Evolutionary conservation across 345 rosid species (phyloP).

Genomic region (Noccaea bulbosa): DNA sequence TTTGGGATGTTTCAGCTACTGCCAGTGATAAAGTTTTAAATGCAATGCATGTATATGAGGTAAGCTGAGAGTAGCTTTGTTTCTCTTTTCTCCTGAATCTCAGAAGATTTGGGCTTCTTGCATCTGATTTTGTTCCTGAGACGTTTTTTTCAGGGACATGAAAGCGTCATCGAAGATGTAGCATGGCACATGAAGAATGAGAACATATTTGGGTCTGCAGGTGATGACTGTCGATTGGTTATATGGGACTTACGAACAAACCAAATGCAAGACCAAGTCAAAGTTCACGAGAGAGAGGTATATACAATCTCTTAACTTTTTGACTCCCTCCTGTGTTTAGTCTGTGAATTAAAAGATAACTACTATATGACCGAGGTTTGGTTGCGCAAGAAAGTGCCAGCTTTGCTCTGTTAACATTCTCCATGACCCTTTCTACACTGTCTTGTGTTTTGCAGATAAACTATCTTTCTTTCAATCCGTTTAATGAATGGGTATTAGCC

Average conservation of each 20-base stretch:
- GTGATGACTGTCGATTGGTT: constrained; percentile 79
- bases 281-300: constrained; percentile 89
- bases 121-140: constrained; percentile 21
- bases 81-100: neutral
- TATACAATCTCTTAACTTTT: constrained; percentile 9
- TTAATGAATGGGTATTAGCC: constrained; percentile 83
- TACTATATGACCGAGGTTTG: neutral
- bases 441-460: constrained; percentile 56
- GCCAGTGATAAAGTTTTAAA: constrained; percentile 63
- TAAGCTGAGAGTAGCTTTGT: constrained; percentile 32
- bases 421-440: neutral
- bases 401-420: constrained; percentile 7
- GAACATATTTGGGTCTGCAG: constrained; percentile 76
- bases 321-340: neutral
- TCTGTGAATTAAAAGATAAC: neutral
- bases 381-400: neutral
- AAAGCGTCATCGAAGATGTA: constrained; percentile 74
- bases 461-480: constrained; percentile 76
- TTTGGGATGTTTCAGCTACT: constrained; percentile 76
- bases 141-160: constrained; percentile 60
- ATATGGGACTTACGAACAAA: constrained; percentile 88
- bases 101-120: neutral
- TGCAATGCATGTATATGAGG: constrained; percentile 73
- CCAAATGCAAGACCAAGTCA: constrained; percentile 60
- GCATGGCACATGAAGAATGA: constrained; percentile 90